Conservation (phyloP, 1,284 basidiomycete species). For the Marasmius fiardii region DNA sequence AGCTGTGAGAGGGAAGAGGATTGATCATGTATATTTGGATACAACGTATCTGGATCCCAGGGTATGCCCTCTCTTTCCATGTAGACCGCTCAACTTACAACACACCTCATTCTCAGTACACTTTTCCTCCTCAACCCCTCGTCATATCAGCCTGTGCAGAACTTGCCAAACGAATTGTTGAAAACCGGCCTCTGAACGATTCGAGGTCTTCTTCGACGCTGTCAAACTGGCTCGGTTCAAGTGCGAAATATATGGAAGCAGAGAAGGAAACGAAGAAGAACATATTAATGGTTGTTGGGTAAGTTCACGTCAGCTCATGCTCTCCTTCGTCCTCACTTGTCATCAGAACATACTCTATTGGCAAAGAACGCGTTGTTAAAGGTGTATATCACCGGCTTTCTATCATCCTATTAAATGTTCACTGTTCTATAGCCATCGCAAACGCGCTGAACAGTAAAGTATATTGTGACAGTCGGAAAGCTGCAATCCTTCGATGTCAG, state of each 20-base stretch:
- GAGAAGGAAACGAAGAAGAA: slow-evolving; percentile 26
- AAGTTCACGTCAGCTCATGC: slow-evolving; percentile 17
- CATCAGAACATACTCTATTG: slow-evolving; percentile 88
- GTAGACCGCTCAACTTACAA: neutral
- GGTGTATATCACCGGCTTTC: slow-evolving; percentile 38
- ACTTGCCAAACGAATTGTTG: slow-evolving; percentile 62
- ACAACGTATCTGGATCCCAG: slow-evolving; percentile 95
- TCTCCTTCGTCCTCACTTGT: slow-evolving; percentile 9
- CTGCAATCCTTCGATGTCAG: slow-evolving; percentile 77
- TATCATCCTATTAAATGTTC: neutral
- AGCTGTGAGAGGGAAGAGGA: slow-evolving; percentile 68
- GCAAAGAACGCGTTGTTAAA: slow-evolving; percentile 96
- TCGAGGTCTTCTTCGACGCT: slow-evolving; percentile 36
- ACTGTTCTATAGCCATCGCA: slow-evolving; percentile 61
- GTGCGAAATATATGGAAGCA: slow-evolving; percentile 26
- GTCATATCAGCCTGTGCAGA: slow-evolving; percentile 92
- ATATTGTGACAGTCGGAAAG: slow-evolving; percentile 86
- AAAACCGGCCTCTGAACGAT: slow-evolving; percentile 29
- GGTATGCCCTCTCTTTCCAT: slow-evolving; percentile 31
- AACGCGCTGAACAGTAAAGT: slow-evolving; percentile 80
- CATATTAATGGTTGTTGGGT: slow-evolving; percentile 86
- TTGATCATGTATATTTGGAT: slow-evolving; percentile 92
- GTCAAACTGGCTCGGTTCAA: slow-evolving; percentile 25
- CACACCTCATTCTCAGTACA: slow-evolving; percentile 60
- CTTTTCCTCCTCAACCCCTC: slow-evolving; percentile 90